phyloP scores from a whole-genome alignment of 352 stramenopile genomes.

The Pythium aristosporum region DNA sequence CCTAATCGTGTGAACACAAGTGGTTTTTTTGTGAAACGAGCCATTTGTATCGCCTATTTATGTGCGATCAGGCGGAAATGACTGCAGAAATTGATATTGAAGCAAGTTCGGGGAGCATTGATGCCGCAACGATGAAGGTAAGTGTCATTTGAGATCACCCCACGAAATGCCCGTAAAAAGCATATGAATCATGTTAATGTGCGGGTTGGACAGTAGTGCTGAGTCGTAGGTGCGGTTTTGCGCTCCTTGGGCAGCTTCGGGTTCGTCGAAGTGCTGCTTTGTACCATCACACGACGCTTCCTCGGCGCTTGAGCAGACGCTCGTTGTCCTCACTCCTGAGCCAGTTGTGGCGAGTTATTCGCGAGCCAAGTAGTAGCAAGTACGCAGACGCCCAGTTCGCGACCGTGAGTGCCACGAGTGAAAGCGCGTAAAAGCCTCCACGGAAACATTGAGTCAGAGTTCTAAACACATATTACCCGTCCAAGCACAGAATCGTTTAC shows the following conservation, averaged over 20 bases:
- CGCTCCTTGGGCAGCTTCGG: background rate
- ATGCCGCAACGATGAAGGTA: too few relatives aligned
- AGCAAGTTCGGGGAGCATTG: too few relatives aligned
- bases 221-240: background rate
- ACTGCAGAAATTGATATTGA: background rate
- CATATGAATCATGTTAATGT: too few relatives aligned
- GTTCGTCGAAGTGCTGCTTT: background rate
- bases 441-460: background rate
- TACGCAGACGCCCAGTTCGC: slow-evolving; percentile 40
- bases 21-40: too few relatives aligned
- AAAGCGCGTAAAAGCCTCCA: slow-evolving; percentile 42
- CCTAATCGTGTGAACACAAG: too few relatives aligned
- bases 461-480: background rate
- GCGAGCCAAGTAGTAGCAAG: slow-evolving; percentile 40
- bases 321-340: slow-evolving; percentile 27
- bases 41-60: background rate
- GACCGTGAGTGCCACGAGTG: slow-evolving; percentile 39
- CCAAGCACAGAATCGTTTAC: background rate
- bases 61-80: background rate
- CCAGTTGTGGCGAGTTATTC: slow-evolving; percentile 50
- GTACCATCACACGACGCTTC: slow-evolving; percentile 10
- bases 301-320: slow-evolving; percentile 34
- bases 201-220: too few relatives aligned
- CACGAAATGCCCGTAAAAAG: too few relatives aligned
- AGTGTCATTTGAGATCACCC: too few relatives aligned